Percentiles rank a stretch among this genome's conserved stretches.
Evolutionary conservation across 805 yeast genomes (phyloP).

Genomic region (Candida nonsorbophila): DNA sequence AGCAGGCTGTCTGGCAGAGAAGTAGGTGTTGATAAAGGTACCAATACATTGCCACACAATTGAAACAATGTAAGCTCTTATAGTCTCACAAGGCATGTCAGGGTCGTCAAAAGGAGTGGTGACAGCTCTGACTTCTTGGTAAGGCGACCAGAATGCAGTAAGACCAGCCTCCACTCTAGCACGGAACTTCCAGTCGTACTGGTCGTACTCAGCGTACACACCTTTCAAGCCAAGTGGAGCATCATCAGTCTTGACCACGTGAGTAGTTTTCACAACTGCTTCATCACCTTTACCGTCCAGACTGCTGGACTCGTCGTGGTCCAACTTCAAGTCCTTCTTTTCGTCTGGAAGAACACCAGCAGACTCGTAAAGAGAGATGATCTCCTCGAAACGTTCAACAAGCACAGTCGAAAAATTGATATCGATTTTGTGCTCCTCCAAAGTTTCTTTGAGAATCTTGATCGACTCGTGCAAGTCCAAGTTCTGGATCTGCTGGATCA

Average conservation of each 20-base stretch:
- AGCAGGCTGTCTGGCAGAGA: conserved; percentile 49
- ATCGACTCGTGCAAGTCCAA: conserved; percentile 17
- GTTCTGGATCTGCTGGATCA: conserved; percentile 24
- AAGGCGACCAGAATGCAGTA: conserved; percentile 45
- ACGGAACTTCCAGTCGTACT: conserved; percentile 27
- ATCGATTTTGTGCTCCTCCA: conserved; percentile 25
- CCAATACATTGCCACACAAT: conserved; percentile 49
- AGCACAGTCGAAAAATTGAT: conserved; percentile 27
- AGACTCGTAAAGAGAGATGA: conserved; percentile 6
- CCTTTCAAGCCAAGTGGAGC: conserved; percentile 16
- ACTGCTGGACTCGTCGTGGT: conserved; percentile 3
- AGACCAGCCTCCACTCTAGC: conserved; percentile 39
- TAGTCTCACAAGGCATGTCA: conserved; percentile 42
- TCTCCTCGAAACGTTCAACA: conserved; percentile 17
- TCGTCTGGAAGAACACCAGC: background rate
- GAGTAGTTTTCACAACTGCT: no score
- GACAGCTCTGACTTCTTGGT: conserved; percentile 63
- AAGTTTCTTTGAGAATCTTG: conserved; percentile 20
- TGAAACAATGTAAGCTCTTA: conserved; percentile 52
- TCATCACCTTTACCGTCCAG: conserved; percentile 3
- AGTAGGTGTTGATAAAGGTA: conserved; percentile 51
- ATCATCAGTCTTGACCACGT: no score
- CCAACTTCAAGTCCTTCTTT: conserved; percentile 1
- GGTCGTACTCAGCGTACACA: conserved; percentile 16
- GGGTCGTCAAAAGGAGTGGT: conserved; percentile 57